Evolutionary conservation across 345 rosid genomes (phyloP).

Genomic region (Luvunga scandens): DNA sequence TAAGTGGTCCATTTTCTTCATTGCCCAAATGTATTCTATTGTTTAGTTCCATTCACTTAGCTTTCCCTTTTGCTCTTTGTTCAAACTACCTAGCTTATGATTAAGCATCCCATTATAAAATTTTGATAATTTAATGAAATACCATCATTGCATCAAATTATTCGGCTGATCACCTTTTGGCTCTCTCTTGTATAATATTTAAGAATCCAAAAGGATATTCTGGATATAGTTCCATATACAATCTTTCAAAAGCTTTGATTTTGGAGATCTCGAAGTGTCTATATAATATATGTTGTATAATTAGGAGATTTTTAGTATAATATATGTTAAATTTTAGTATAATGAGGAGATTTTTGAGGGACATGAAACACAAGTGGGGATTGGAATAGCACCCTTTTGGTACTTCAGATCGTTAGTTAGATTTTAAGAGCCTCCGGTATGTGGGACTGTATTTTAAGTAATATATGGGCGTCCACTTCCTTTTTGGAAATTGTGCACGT

Average conservation of each 20-base stretch:
- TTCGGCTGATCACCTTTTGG: slow-evolving; percentile 1
- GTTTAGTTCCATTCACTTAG: slow-evolving; percentile 18
- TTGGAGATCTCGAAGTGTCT: slow-evolving; percentile 6
- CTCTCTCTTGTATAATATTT: slow-evolving; percentile 34
- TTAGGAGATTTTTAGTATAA: not conserved
- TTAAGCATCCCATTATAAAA: slow-evolving; percentile 17
- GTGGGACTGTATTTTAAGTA: not conserved
- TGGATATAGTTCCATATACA: slow-evolving; percentile 19
- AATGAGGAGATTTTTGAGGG: not conserved
- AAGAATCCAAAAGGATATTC: slow-evolving; percentile 44
- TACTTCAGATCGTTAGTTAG: slow-evolving; percentile 14
- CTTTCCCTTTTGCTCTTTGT: slow-evolving; percentile 32
- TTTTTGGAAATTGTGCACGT: slow-evolving; percentile 25
- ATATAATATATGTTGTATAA: not conserved
- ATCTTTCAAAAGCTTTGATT: slow-evolving; percentile 16
- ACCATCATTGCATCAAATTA: slow-evolving; percentile 23
- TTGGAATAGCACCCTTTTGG: slow-evolving; percentile 10
- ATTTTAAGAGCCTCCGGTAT: slow-evolving; percentile 10
- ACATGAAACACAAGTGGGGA: slow-evolving; percentile 7
- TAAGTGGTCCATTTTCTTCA: slow-evolving; percentile 30
- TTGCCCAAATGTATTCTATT: slow-evolving; percentile 26
- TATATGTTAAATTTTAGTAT: not conserved
- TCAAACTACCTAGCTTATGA: slow-evolving; percentile 47
- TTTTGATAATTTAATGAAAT: slow-evolving; percentile 30
- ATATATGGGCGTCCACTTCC: slow-evolving; percentile 29